A percentile compares a stretch with the other conserved stretches of the same genome.
Conservation (phyloP, 148 eudicot species). For the Heliamphora exappendiculata region DNA sequence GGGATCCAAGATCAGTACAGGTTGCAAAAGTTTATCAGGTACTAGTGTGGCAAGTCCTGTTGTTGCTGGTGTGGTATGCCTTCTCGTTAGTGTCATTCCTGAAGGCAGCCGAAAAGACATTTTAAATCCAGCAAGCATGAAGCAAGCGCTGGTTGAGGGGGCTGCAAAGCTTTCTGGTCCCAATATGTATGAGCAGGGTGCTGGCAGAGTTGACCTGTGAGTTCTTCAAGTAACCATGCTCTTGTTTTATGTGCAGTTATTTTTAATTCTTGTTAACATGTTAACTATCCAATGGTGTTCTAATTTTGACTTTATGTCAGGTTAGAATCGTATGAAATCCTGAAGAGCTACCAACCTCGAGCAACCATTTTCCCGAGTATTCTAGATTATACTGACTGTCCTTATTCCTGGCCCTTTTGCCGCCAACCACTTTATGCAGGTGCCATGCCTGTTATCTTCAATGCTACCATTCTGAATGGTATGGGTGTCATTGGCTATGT, state of each 20-base stretch:
- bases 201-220: conserved; percentile 97
- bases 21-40: conserved; percentile 94
- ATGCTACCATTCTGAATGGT: conserved; percentile 87
- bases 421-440: conserved; percentile 96
- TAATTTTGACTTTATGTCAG: conserved; percentile 35
- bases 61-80: conserved; percentile 97
- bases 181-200: conserved; percentile 97
- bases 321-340: conserved; percentile 83
- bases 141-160: conserved; percentile 98
- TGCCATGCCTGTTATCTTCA: conserved; percentile 95
- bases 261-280: background rate
- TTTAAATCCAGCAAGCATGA: conserved; percentile 97
- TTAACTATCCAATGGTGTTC: background rate
- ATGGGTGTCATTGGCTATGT: conserved; percentile 94
- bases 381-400: conserved; percentile 87
- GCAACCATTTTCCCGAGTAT: conserved; percentile 82
- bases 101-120: conserved; percentile 57
- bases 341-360: conserved; percentile 78
- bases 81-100: conserved; percentile 87
- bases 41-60: conserved; percentile 99
- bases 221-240: conserved; percentile 23
- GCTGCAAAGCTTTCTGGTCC: conserved; percentile 97
- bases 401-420: conserved; percentile 98
- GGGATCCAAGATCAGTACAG: conserved; percentile 97
- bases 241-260: background rate